A percentile compares a stretch with the other conserved stretches of the same genome.
These are phyloP conservation scores for Cryptococcus neoformans DNA, from an alignment of 1,284 basidiomycete species.

Conservation along the genomic window DNA sequence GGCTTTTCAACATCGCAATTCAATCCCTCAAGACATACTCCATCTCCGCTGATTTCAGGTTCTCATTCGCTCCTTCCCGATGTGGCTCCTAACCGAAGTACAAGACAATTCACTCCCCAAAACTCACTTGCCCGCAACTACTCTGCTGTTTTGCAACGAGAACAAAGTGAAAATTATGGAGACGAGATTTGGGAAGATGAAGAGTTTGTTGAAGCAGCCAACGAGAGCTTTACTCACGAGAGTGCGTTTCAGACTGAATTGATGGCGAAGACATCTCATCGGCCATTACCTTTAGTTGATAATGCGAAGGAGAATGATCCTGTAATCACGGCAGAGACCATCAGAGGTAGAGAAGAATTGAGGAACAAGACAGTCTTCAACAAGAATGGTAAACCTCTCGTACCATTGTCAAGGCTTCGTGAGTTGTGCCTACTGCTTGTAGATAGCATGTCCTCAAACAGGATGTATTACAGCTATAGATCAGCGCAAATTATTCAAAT, in stretches of 20 bases:
- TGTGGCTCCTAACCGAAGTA: too few species aligned
- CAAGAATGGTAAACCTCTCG: conserved; percentile 56
- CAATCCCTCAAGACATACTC: too few species aligned
- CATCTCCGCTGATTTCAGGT: too few species aligned
- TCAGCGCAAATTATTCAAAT: conserved; percentile 76
- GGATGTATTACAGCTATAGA: conserved; percentile 61
- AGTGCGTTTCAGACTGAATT: not conserved
- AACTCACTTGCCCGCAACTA: too few species aligned
- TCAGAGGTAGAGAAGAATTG: conserved; percentile 8
- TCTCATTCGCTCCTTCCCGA: too few species aligned
- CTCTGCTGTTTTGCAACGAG: not conserved
- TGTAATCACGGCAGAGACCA: conserved; percentile 13
- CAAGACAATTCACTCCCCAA: too few species aligned
- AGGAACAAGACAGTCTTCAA: conserved; percentile 27
- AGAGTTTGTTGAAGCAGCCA: not conserved
- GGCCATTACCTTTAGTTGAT: not conserved
- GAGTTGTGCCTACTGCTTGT: conserved; percentile 30
- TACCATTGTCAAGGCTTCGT: conserved; percentile 69
- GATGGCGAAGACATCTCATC: not conserved
- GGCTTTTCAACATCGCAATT: too few species aligned
- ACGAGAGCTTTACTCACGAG: not conserved
- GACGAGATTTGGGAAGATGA: conserved; percentile 4
- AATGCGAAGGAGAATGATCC: conserved; percentile 1
- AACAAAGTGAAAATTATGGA: conserved; percentile 1
- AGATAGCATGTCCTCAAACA: not conserved